Percentiles rank a stretch among this genome's conserved stretches.
Conservation (phyloP, 2,329 filamentous ascomycete species). For the Ascochyta lentis region DNA sequence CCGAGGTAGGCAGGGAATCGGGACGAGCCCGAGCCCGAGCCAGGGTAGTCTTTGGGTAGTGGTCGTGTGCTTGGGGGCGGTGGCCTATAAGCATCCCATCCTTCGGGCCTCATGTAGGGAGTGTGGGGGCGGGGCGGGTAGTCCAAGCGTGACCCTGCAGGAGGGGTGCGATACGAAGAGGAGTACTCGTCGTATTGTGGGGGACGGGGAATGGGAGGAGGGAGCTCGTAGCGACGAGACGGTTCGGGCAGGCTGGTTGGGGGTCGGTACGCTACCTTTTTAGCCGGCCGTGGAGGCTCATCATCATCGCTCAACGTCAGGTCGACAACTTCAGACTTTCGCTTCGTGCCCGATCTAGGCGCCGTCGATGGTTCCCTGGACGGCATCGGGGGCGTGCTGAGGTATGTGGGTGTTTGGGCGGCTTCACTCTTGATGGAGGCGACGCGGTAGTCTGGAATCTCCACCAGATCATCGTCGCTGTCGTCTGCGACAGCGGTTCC, state of each 20-base stretch:
- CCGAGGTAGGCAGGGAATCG: constrained; percentile 36
- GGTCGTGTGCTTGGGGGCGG: constrained; percentile 9
- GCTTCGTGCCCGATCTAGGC: constrained; percentile 50
- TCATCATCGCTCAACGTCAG: constrained; percentile 56
- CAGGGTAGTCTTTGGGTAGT: constrained; percentile 10
- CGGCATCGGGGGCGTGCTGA: constrained; percentile 55
- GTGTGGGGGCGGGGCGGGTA: constrained; percentile 23
- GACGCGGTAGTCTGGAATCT: constrained; percentile 51
- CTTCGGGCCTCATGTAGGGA: constrained; percentile 7
- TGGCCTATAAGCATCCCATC: constrained; percentile 12
- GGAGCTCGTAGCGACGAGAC: constrained; percentile 39
- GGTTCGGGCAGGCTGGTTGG: constrained; percentile 46
- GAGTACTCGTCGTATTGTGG: constrained; percentile 20
- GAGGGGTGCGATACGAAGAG: constrained; percentile 30
- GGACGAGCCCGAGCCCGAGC: constrained; percentile 34
- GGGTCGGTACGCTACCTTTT: constrained; percentile 52
- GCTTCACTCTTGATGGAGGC: constrained; percentile 52
- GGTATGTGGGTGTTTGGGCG: constrained; percentile 43
- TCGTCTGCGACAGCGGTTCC: constrained; percentile 48
- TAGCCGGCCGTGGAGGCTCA: constrained; percentile 48
- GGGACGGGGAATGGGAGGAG: constrained; percentile 34
- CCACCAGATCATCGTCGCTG: constrained; percentile 55
- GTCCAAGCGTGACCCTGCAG: constrained; percentile 27
- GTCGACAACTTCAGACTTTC: constrained; percentile 57
- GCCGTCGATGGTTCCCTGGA: constrained; percentile 52